These are phyloP conservation scores for Biscogniauxia marginata DNA, from an alignment of 2,329 filamentous ascomycete species.

Conservation along the genomic window DNA sequence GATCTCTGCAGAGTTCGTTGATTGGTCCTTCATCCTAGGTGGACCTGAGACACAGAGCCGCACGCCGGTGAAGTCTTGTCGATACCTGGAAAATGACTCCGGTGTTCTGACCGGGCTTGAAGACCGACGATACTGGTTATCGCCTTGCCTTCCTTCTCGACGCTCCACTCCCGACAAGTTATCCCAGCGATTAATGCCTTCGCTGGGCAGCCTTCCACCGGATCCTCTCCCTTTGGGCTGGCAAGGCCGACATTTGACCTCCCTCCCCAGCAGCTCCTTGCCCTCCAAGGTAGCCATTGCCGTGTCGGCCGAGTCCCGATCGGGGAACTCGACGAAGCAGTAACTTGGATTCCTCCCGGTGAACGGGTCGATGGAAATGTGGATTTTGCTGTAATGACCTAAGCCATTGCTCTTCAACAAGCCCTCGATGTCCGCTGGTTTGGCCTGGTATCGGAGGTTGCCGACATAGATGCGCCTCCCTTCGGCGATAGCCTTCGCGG, in stretches of 20 bases:
- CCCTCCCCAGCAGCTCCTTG: slow-evolving; percentile 53
- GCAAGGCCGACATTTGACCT: slow-evolving; percentile 64
- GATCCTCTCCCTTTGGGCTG: slow-evolving; percentile 47
- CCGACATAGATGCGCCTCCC: slow-evolving; percentile 59
- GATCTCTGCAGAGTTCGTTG: slow-evolving; percentile 46
- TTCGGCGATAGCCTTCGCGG: slow-evolving; percentile 27
- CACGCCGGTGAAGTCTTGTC: slow-evolving; percentile 26
- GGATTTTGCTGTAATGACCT: slow-evolving; percentile 50
- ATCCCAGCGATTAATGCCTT: slow-evolving; percentile 43
- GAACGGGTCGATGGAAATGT: slow-evolving; percentile 68
- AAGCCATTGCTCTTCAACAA: slow-evolving; percentile 36
- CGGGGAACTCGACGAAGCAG: slow-evolving; percentile 69
- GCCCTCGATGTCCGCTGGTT: slow-evolving; percentile 36
- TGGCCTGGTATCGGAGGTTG: slow-evolving; percentile 59
- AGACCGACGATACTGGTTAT: not conserved
- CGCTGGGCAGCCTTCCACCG: slow-evolving; percentile 16
- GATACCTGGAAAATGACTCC: not conserved
- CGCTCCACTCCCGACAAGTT: slow-evolving; percentile 36
- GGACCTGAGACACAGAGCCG: slow-evolving; percentile 53
- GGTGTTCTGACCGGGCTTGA: not conserved
- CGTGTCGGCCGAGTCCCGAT: slow-evolving; percentile 53
- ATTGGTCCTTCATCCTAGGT: slow-evolving; percentile 47
- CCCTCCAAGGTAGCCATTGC: slow-evolving; percentile 59
- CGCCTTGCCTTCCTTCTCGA: slow-evolving; percentile 3
- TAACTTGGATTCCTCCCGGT: slow-evolving; percentile 70